phyloP scores from a whole-genome alignment of 1,284 basidiomycete genomes.

The Sporisorium iseilematis-ciliati region DNA sequence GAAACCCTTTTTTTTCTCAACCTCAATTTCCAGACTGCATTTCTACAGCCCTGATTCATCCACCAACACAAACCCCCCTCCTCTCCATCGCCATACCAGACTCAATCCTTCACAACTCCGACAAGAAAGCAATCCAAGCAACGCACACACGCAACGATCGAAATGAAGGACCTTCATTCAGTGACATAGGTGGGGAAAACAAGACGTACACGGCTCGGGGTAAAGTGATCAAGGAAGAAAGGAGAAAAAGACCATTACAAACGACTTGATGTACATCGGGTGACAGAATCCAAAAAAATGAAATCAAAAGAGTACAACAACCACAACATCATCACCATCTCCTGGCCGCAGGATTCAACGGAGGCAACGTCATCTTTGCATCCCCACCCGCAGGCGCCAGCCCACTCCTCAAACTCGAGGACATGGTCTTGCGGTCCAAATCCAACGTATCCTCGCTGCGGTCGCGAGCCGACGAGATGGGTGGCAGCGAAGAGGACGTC shows the following conservation, averaged over 20 bases:
- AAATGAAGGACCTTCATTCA: no score
- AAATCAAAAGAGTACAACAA: background rate
- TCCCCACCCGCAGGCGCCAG: slow-evolving; percentile 14
- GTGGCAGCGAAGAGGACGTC: slow-evolving; percentile 30
- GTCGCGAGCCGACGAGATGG: slow-evolving; percentile 46
- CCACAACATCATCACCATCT: slow-evolving; percentile 17
- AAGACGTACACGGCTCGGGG: no score
- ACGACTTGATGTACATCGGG: slow-evolving; percentile 1
- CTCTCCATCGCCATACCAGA: no score
- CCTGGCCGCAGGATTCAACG: slow-evolving; percentile 36
- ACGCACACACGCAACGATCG: background rate
- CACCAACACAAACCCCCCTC: no score
- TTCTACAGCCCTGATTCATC: background rate
- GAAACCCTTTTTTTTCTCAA: background rate
- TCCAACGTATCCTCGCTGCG: slow-evolving; percentile 34
- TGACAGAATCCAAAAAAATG: slow-evolving; percentile 8
- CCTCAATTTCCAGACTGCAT: background rate
- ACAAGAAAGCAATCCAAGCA: no score
- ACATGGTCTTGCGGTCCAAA: slow-evolving; percentile 41
- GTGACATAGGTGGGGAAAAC: background rate
- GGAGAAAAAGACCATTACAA: slow-evolving; percentile 11
- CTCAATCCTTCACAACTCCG: no score
- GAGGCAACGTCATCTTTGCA: slow-evolving; percentile 43
- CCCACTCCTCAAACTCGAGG: slow-evolving; percentile 28
- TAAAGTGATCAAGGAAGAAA: background rate